Evolutionary conservation across 352 stramenopile species (phyloP), one percentile per base, ranked within the genome.

Genomic region (Globisporangium takayamanum): DNA sequence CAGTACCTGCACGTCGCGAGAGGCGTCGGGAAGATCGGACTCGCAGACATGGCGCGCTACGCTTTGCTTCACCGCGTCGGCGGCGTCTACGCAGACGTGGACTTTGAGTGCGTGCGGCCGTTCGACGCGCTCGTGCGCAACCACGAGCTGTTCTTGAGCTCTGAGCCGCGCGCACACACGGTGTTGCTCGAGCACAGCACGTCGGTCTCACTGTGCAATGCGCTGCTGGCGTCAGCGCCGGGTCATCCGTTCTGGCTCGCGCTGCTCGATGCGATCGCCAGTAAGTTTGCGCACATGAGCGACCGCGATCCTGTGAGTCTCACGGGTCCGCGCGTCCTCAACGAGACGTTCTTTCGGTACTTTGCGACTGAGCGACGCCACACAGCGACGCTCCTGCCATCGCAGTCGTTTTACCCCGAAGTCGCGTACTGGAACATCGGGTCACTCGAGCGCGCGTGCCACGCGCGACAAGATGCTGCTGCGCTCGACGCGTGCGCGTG

Each of bases 351-450:
- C 52, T 57, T 68, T 20, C 36, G 12, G 3, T 26, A 64, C 37
- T 47, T 44, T 50, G 11, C 11, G 33, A 30, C 47, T 50, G 15
- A 22, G 55, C 5, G 25, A 57, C 11, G 28, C 63, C 37, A 44
- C 11, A 52, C 48, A 10, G 53, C 76, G n/a, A 49, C 36, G 1
- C 61, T 84, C 14, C 58, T 85, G 20, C 53, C 63, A 11, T 62
- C 70, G 18, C 66, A 77, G 56, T 83, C 67, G 52, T 84, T 86
- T 41, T 88, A 84, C 50, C 78, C 73, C 0, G 71, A 88, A 52
- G 63, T 83, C 10, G 69, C 73, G 25, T 72, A 73, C 58, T 86
- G 73, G 77, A 85, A 85, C 62, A 15, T 73, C 26, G 64, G 50
- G 5, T 57, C 66, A 8, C 70, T 88, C 68, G 18, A 68, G 16